Base-by-base conservation (phyloP, 345 rosid genomes). In the Diplotaxis tenuifolia region DNA sequence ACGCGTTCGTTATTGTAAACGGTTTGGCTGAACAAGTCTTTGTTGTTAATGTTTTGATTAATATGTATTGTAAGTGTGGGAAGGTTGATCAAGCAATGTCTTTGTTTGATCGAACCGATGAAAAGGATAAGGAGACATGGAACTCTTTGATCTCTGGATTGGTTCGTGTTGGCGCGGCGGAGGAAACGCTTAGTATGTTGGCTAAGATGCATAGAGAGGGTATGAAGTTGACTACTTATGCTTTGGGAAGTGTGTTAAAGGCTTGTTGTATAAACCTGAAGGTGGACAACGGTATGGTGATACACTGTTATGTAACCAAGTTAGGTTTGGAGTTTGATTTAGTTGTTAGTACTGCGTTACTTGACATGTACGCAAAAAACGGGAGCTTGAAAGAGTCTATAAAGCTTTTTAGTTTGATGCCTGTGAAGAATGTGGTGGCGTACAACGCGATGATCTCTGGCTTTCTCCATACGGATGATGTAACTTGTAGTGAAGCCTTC, bases 401-500 rank as follows among this genome's bases (percentile, higher is more conserved):
- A 18, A 69, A 71, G 71, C 38, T 81, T 42, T 86, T 84, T 56
- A 42, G 62, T 25, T 31, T 69, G 36, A 75, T 84, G 74, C 83
- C 85, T 52, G 50, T 42, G 36, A 77, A 75, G 75, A 86, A 82
- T 72, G 83, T 83, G 66, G 82, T 86, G 57, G 80, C 75, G 58
- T 83, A 83, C 68, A 85, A 85, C 40, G 87, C 89, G 1, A 76
- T 85, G 87, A 83, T 85, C 11, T 80, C 84, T 20, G 85, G 85
- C 34, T 83, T 78, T 65, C 65, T 72, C 42, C 81, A 80, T 18
- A 57, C 36, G 56, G 74, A 82, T 67, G 71, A 42, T 47, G 19
- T 76, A 19, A 73, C 72, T 76, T 77, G 77, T 19, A 54, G 59
- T 59, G 79, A 79, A 74, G 83, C 83, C 32, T 76, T 82, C 14